These are phyloP conservation scores for Geranomyces michiganensis DNA, from an alignment of 192 early-diverging fungal species.

Conservation along the genomic window DNA sequence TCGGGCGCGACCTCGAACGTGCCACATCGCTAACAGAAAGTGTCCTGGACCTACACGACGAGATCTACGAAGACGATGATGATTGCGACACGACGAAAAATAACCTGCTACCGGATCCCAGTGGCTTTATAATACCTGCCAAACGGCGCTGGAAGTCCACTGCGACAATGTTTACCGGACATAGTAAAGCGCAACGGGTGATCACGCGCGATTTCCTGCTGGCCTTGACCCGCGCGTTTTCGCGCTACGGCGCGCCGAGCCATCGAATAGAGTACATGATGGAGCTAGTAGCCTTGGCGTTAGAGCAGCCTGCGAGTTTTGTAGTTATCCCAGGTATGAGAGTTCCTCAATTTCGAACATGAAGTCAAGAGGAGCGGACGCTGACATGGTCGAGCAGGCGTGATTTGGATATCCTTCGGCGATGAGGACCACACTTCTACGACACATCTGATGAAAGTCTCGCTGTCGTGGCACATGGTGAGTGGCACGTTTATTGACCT, in stretches of 20 bases:
- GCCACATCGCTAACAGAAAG: conserved; percentile 1
- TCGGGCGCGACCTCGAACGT: not conserved
- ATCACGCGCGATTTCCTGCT: conserved; percentile 47
- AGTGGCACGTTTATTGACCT: too few species aligned
- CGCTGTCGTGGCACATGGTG: conserved; percentile 40
- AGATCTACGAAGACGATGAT: conserved; percentile 6
- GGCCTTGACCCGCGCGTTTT: conserved; percentile 42
- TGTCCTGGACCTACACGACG: conserved; percentile 2
- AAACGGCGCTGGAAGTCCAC: conserved; percentile 26
- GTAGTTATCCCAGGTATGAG: conserved; percentile 42
- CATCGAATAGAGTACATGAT: conserved; percentile 55
- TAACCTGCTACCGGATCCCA: not conserved
- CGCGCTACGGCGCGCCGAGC: conserved; percentile 53
- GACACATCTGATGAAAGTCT: conserved; percentile 45
- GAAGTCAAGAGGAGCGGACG: not conserved
- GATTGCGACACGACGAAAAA: not conserved
- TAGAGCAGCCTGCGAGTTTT: conserved; percentile 43
- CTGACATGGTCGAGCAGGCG: not conserved
- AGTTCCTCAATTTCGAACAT: not conserved
- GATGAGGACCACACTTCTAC: conserved; percentile 33
- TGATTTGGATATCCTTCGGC: conserved; percentile 53
- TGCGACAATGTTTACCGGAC: conserved; percentile 30
- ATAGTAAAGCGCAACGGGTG: conserved; percentile 19
- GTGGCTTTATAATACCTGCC: not conserved
- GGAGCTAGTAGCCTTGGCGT: conserved; percentile 38